These are phyloP conservation scores for Mariannaea elegans DNA, from an alignment of 2,329 filamentous ascomycete genomes.

Conservation along the genomic window DNA sequence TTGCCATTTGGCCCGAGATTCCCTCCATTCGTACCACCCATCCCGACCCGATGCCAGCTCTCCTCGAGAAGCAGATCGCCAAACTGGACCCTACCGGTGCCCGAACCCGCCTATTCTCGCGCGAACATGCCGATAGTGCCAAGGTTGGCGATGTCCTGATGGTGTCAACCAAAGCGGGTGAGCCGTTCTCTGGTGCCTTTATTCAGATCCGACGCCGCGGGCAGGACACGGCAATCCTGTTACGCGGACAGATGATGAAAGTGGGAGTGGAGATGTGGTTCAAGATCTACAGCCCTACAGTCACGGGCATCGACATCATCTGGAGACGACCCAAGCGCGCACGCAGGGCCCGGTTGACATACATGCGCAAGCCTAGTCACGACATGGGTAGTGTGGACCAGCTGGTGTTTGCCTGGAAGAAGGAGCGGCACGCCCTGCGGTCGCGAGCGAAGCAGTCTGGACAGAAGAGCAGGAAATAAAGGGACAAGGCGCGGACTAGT, in stretches of 20 bases:
- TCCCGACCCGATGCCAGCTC: constrained; percentile 73
- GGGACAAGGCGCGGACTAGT: neutral
- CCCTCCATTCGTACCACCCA: constrained; percentile 63
- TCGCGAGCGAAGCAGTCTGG: constrained; percentile 44
- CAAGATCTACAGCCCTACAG: constrained; percentile 91
- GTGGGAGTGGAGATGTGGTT: constrained; percentile 97
- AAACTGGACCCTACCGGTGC: constrained; percentile 86
- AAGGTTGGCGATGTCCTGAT: constrained; percentile 91
- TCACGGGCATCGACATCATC: constrained; percentile 92
- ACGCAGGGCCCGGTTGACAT: constrained; percentile 86
- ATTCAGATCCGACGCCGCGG: constrained; percentile 88
- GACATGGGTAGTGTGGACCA: constrained; percentile 88
- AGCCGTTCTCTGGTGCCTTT: constrained; percentile 90
- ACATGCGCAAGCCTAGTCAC: constrained; percentile 88
- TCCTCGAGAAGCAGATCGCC: constrained; percentile 75
- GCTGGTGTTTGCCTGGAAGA: constrained; percentile 68
- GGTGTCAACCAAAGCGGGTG: constrained; percentile 80
- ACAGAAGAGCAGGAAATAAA: constrained; percentile 33
- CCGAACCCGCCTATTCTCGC: constrained; percentile 82
- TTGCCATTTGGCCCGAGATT: constrained; percentile 64
- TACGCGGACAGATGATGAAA: constrained; percentile 86
- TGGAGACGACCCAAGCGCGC: constrained; percentile 86
- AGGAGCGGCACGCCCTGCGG: constrained; percentile 53
- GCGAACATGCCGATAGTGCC: constrained; percentile 78
- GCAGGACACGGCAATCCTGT: constrained; percentile 85